Base-by-base conservation (phyloP, 371 early-diverging fungal species). In the Syncephalastrum contaminatum region DNA sequence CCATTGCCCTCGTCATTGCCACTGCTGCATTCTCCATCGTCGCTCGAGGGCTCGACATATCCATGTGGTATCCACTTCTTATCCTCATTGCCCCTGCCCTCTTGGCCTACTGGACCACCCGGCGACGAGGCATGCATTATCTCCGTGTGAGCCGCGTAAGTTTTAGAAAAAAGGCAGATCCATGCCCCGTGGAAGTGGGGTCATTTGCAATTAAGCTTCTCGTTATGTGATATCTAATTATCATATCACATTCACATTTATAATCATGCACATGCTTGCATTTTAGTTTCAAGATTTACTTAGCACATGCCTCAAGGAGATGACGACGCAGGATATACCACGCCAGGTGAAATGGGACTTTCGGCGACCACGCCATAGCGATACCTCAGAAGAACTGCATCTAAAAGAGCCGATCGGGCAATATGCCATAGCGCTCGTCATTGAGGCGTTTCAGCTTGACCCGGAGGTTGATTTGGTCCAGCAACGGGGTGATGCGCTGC, bases 21-120 rank as follows among this genome's bases (percentile, higher is more conserved):
- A 60, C 75, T 25, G 75, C 70, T 4, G 66, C 57, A 8, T 65
- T 75, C 48, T 63, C 75, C 16, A 64, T 75, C 13, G 46, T 64
- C 27, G 67, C 68, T 27, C 64, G 67, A 51, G 60, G 63, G 7
- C 54, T 59, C 2, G 48, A 63, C 18, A 48, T 69, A 20, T 57
- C 64, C 15, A 62, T 69, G 63, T 72, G 69, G 67, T 72, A 69
- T 45, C 75, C 75, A 3, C 54, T 75, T 2, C 47, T 67, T 12
- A 63, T 75, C 20, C 45, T 75, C 1, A 10, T 63, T 14, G 51
- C 54, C 12, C 75, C 75, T 14, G 68, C 63, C 16, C 39, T 63
- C 4, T 63, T 75, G 41, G 72, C 64, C 8, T 67, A 59, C 43
- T 59, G 63, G 40, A 69, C 69, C 4, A 65, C 75, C n/a, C 59